Evolutionary conservation across 1,284 basidiomycete species (phyloP).

Genomic region (Ganoderma leucocontextum): DNA sequence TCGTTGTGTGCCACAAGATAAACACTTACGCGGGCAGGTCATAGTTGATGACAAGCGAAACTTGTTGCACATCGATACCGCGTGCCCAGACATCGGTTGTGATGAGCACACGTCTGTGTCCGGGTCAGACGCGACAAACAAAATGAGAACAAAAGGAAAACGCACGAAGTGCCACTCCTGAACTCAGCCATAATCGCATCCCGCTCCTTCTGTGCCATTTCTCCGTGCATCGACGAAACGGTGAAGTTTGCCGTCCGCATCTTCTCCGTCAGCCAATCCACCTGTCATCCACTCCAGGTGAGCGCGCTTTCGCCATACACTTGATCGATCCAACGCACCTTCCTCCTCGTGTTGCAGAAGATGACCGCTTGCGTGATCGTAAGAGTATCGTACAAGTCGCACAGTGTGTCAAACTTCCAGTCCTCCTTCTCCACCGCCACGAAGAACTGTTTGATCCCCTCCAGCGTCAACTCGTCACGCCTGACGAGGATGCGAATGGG

Average conservation of each 20-base stretch:
- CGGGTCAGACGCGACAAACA: constrained; percentile 12
- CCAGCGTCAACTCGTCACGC: constrained; percentile 99
- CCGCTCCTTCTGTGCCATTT: constrained; percentile 99
- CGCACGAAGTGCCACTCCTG: constrained; percentile 91
- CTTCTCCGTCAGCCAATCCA: constrained; percentile 99
- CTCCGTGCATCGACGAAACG: constrained; percentile 97
- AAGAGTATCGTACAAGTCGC: constrained; percentile 97
- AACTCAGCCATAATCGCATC: constrained; percentile 99
- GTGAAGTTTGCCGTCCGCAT: constrained; percentile 98
- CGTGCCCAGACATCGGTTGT: constrained; percentile 99
- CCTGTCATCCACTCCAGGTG: constrained; percentile 53
- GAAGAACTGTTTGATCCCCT: constrained; percentile 99
- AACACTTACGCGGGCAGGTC: constrained; percentile 86
- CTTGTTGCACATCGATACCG: constrained; percentile 98
- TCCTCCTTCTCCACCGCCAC: constrained; percentile 99
- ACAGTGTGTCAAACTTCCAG: constrained; percentile 99
- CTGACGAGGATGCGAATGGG: constrained; percentile 99
- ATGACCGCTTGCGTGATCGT: constrained; percentile 99
- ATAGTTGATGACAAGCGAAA: constrained; percentile 98
- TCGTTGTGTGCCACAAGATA: background rate
- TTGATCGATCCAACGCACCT: constrained; percentile 59
- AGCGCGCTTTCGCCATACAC: constrained; percentile 5
- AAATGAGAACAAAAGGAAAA: constrained; percentile 26
- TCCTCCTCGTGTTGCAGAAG: constrained; percentile 98
- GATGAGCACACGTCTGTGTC: constrained; percentile 85